Base-by-base conservation (phyloP, 2,329 filamentous ascomycete genomes). In the Huntiella decipiens region DNA sequence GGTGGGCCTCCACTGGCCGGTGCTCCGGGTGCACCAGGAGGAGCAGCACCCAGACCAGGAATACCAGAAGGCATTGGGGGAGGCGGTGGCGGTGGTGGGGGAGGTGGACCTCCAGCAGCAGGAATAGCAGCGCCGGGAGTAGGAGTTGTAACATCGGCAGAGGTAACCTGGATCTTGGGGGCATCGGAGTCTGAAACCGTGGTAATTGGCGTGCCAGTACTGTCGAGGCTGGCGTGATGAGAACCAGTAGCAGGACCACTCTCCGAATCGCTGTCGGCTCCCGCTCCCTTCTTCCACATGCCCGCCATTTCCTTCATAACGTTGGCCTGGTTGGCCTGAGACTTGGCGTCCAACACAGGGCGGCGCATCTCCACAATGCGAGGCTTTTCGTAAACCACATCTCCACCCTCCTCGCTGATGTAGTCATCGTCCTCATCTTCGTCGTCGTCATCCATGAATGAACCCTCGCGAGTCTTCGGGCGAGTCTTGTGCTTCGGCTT, bases 301-400 rank as follows among this genome's bases (percentile, higher is more conserved):
- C 79, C 79, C 55, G 88, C 73, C 62, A 82, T 91, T 43, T 77
- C 73, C 32, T 76, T 73, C 53, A 94, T 79, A 61, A 94, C 75
- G 56, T 63, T 67, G 68, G 65, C 70, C 63, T 66, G 79, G 56
- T 63, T 88, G 59, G 57, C 76, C 66, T 67, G 76, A 66, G 66
- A 79, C 68, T 66, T 85, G 61, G 62, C 72, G 53, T 74, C 69
- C 54, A 75, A 64, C 32, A 69, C 63, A 8, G 85, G 84, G 51
- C 84, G 74, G 58, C 74, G 79, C 62, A 88, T 74, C 60, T 91
- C 73, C 48, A 94, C 74, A 43, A 94, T 64, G 46, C 79, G 74
- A 35, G 87, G 82, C 61, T 79, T 88, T 62, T 87, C 83, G 52
- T 79, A 82, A 17, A 88, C 62, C 36, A 78, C 67, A 22, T 70